phyloP scores from a whole-genome alignment of 805 yeast genomes.

The Saturnispora ahearnii region DNA sequence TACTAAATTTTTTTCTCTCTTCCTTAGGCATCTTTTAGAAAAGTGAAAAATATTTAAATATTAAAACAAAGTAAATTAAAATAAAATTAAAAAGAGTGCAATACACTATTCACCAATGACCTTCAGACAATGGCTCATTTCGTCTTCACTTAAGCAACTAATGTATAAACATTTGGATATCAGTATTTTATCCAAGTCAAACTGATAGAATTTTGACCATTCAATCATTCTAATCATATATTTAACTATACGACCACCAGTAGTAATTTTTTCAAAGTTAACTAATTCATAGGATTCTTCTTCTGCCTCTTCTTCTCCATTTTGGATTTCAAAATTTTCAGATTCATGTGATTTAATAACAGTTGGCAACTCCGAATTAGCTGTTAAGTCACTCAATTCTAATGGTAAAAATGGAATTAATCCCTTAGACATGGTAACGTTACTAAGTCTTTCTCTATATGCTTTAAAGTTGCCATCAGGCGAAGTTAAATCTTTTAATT shows the following conservation, averaged over 20 bases:
- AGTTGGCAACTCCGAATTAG: constrained; percentile 58
- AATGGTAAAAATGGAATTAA: constrained; percentile 87
- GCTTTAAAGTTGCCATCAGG: constrained; percentile 65
- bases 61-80: background rate
- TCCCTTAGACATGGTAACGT: constrained; percentile 54
- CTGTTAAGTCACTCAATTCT: constrained; percentile 72
- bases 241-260: constrained; percentile 68
- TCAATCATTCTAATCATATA: constrained; percentile 73
- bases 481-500: constrained; percentile 61
- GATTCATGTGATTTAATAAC: constrained; percentile 25
- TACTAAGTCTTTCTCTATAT: constrained; percentile 52
- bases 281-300: constrained; percentile 36
- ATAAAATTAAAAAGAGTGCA: background rate
- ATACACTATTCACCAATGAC: constrained; percentile 10
- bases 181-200: constrained; percentile 50
- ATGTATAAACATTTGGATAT: constrained; percentile 79
- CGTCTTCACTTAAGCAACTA: constrained; percentile 62
- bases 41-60: background rate
- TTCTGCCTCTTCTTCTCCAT: constrained; percentile 8
- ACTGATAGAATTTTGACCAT: constrained; percentile 65
- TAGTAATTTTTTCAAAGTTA: constrained; percentile 70
- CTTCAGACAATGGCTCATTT: constrained; percentile 40
- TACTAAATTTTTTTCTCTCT: background rate
- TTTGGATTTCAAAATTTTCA: background rate
- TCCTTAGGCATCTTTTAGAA: background rate